Percentiles rank a stretch among this genome's conserved stretches.
These are phyloP conservation scores for Peronospora belbahrii DNA, from an alignment of 352 stramenopile genomes.

Conservation along the genomic window DNA sequence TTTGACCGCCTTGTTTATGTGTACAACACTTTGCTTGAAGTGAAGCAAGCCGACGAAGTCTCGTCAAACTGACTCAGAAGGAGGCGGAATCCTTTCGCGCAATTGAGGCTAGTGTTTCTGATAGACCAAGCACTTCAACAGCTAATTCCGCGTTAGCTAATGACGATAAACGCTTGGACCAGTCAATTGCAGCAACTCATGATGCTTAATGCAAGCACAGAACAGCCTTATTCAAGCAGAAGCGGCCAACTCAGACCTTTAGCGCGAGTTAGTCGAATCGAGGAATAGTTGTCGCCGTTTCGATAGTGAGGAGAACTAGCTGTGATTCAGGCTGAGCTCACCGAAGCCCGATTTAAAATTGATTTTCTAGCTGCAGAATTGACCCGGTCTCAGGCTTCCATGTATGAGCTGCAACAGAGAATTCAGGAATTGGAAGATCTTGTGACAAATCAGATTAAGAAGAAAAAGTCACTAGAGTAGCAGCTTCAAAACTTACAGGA, in stretches of 20 bases:
- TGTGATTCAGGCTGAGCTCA: constrained; percentile 22
- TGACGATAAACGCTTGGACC: constrained; percentile 31
- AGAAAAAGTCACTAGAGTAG: constrained; percentile 41
- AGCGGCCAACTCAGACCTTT: constrained; percentile 17
- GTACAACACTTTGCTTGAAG: constrained; percentile 22
- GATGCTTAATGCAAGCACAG: constrained; percentile 25
- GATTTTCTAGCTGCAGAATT: constrained; percentile 15
- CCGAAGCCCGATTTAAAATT: constrained; percentile 20
- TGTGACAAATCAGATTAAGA: constrained; percentile 18
- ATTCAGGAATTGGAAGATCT: constrained; percentile 23
- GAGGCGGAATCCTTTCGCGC: constrained; percentile 27
- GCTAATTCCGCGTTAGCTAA: constrained; percentile 7
- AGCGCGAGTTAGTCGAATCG: constrained; percentile 34
- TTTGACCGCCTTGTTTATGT: constrained; percentile 29
- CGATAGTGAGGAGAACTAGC: constrained; percentile 29
- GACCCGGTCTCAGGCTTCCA: constrained; percentile 9
- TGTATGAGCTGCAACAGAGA: constrained; percentile 25
- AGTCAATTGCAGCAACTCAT: constrained; percentile 25
- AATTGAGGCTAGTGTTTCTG: constrained; percentile 3
- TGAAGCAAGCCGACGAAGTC: constrained; percentile 21
- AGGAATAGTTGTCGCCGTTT: constrained; percentile 23
- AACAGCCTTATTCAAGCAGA: constrained; percentile 30
- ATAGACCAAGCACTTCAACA: constrained; percentile 18
- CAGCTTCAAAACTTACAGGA: constrained; percentile 63
- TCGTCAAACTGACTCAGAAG: constrained; percentile 16